Evolutionary conservation across 1,284 basidiomycete species (phyloP).

Genomic region (Trichosporon faecale): DNA sequence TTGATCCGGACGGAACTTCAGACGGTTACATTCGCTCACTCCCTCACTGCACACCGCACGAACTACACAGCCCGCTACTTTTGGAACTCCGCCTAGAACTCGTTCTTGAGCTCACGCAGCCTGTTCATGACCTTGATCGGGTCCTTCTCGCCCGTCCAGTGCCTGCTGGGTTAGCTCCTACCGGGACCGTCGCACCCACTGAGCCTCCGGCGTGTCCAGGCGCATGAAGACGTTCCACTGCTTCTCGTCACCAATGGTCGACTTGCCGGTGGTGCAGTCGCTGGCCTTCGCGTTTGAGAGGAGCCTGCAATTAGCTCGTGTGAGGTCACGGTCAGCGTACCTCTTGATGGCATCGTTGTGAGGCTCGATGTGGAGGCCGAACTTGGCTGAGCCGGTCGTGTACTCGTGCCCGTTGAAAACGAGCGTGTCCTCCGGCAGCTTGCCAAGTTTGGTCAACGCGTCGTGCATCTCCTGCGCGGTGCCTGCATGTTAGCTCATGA

Average conservation of each 20-base stretch:
- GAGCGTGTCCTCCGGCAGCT: slow-evolving; percentile 74
- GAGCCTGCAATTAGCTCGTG: slow-evolving; percentile 27
- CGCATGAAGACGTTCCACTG: slow-evolving; percentile 56
- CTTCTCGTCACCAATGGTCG: slow-evolving; percentile 58
- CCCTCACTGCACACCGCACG: not conserved
- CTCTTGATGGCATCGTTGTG: slow-evolving; percentile 44
- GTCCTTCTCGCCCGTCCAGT: slow-evolving; percentile 50
- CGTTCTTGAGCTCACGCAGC: slow-evolving; percentile 80
- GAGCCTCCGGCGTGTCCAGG: slow-evolving; percentile 42
- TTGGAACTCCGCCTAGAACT: slow-evolving; percentile 51
- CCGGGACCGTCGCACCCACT: slow-evolving; percentile 31
- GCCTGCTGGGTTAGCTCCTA: slow-evolving; percentile 50
- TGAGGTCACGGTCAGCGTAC: slow-evolving; percentile 24
- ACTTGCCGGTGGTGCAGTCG: slow-evolving; percentile 49
- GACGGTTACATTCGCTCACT: not conserved
- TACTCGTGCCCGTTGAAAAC: slow-evolving; percentile 94
- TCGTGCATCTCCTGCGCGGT: slow-evolving; percentile 78
- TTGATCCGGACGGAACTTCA: not conserved
- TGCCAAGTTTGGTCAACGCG: slow-evolving; percentile 70
- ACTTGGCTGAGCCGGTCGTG: slow-evolving; percentile 62
- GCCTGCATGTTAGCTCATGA: slow-evolving; percentile 53
- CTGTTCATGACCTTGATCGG: slow-evolving; percentile 65
- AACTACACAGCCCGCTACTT: not conserved
- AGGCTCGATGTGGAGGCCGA: slow-evolving; percentile 46
- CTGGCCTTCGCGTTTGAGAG: slow-evolving; percentile 40